Conservation (phyloP, 257 asterid genomes). For the Phtheirospermum japonicum region DNA sequence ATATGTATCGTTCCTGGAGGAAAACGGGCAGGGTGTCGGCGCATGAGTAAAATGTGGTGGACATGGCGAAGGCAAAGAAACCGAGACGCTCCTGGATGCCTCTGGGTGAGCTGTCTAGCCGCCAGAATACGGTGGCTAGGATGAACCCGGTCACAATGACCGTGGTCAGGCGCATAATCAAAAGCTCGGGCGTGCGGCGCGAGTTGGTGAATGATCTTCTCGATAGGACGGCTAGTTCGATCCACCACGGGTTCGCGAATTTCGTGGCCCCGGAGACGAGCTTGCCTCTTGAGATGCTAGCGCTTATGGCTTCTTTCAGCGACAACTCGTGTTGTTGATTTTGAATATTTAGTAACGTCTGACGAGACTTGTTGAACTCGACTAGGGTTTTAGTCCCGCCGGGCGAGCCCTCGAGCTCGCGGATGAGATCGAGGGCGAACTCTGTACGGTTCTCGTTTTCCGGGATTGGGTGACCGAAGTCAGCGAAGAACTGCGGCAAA, state of each 20-base stretch:
- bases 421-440: conserved; percentile 55
- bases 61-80: conserved; percentile 12
- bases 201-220: conserved; percentile 3
- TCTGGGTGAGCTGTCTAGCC: conserved; percentile 22
- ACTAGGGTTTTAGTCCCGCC: conserved; percentile 52
- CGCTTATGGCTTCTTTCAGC: conserved; percentile 48
- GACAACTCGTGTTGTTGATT: conserved; percentile 29
- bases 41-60: conserved; percentile 18
- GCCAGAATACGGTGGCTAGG: conserved; percentile 19
- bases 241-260: conserved; percentile 17
- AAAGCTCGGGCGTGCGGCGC: too few species aligned
- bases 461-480: conserved; percentile 62
- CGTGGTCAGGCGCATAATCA: neutral
- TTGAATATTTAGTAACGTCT: conserved; percentile 14
- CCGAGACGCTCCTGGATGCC: conserved; percentile 21
- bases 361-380: conserved; percentile 57
- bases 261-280: conserved; percentile 45
- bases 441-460: conserved; percentile 55
- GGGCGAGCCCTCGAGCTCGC: conserved; percentile 48
- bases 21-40: conserved; percentile 18
- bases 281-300: conserved; percentile 57
- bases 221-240: conserved; percentile 2
- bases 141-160: conserved; percentile 20
- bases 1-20: conserved; percentile 21
- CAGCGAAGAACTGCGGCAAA: conserved; percentile 43